Evolutionary conservation across 2,329 filamentous ascomycete genomes (phyloP), one percentile per base, ranked within the genome.

Genomic region (Rhexocercosporidium sp.): DNA sequence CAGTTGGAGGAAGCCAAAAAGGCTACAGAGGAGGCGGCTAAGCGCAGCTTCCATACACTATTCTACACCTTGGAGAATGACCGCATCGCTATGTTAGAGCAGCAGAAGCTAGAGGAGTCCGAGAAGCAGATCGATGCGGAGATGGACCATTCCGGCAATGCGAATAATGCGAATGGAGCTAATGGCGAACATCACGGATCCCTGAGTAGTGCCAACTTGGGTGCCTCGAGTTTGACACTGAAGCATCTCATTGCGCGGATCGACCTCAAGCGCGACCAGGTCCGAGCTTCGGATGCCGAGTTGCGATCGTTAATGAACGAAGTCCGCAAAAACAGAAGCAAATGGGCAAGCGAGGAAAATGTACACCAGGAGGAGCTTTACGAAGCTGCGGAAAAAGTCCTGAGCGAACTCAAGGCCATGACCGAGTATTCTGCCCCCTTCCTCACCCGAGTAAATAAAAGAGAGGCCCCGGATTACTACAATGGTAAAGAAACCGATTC

Each of bases 341-440:
- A 99, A 81, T 99, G 96, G 96, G 95, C 96, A 3, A 98, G 92
- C 78, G 96, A 98, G 79, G 96, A 99, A 74, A 96, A 96, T 73
- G 91, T 99, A 69, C 95, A 96, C 67, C 96, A 99, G 80, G 96
- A 99, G 79, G 96, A 99, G 80, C 85, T 99, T 6, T 99, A 99
- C 78, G 96, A 99, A 81, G 93, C 96, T 12, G 85, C 96, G 16
- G 96, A 99, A 79, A 98, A 98, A 82, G 96, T 99, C 62, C 85
- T 99, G 75, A 97, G 94, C 76, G 95, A 98, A 79, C 88, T 99
- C 65, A 98, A 98, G 80, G 96, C 96, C 41, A 94, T 96, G 82
- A 97, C 94, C 1, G 96, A 99, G 79, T 96, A 97, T 79, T 97
- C 96, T 1, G 93, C 93, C n/a, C 94, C 96, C 1, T 99, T 99